A percentile compares a stretch with the other conserved stretches of the same genome.
Evolutionary conservation across 2,329 filamentous ascomycete species (phyloP).

Genomic region (Arachnopeziza araneosa): DNA sequence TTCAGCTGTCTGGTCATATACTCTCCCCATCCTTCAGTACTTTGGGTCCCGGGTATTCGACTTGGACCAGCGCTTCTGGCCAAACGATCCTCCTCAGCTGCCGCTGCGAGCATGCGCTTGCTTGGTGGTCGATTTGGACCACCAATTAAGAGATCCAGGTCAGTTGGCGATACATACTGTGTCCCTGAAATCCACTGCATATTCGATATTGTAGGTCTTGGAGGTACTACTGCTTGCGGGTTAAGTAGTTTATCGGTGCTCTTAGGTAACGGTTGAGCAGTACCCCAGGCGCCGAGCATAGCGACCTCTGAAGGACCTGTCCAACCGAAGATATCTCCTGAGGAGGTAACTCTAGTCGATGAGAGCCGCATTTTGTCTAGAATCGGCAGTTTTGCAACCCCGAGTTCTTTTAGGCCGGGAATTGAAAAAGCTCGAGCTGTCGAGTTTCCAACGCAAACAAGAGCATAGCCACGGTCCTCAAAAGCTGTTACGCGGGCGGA

Average conservation of each 20-base stretch:
- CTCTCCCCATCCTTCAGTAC: constrained; percentile 60
- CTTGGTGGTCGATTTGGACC: constrained; percentile 83
- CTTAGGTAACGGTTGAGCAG: constrained; percentile 57
- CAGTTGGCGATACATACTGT: constrained; percentile 78
- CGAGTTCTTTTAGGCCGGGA: constrained; percentile 83
- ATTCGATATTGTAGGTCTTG: constrained; percentile 89
- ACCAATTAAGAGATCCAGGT: constrained; percentile 86
- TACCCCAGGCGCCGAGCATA: constrained; percentile 79
- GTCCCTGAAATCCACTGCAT: constrained; percentile 96
- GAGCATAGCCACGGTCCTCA: constrained; percentile 67
- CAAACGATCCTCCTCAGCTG: constrained; percentile 66
- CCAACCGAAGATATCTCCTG: constrained; percentile 84
- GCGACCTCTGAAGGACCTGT: constrained; percentile 81
- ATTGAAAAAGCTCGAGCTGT: constrained; percentile 76
- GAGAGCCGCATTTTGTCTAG: constrained; percentile 69
- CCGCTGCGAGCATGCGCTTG: constrained; percentile 79
- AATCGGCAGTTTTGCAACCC: constrained; percentile 58
- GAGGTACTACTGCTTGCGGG: constrained; percentile 63
- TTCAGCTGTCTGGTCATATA: constrained; percentile 85
- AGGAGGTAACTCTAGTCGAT: constrained; percentile 64
- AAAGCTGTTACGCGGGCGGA: constrained; percentile 71
- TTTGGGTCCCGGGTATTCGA: constrained; percentile 24
- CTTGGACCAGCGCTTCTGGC: constrained; percentile 36
- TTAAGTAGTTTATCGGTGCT: constrained; percentile 74
- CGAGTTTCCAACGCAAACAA: constrained; percentile 78